Percentiles rank a stretch among this genome's conserved stretches.
Conservation (phyloP, 768 basidiomycete genomes). For the Naematelia aurantialba region DNA sequence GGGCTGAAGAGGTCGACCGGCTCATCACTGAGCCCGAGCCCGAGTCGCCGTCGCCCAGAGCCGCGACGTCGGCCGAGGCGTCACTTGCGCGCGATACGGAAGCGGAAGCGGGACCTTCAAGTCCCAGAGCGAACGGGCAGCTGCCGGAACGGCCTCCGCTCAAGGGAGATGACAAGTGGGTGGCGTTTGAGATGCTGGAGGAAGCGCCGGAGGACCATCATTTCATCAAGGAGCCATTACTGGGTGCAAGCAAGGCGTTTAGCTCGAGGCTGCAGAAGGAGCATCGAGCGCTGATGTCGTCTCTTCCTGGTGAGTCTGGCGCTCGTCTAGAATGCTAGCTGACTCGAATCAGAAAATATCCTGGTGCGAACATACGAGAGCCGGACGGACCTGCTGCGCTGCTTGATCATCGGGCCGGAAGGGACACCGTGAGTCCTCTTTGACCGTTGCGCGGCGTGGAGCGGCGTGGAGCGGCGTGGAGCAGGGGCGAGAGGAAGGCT, state of each 20-base stretch:
- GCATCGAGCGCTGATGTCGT: slow-evolving; percentile 71
- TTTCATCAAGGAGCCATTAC: slow-evolving; percentile 59
- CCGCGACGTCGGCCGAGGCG: background rate
- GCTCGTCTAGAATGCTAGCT: background rate
- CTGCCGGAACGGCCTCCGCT: slow-evolving; percentile 7
- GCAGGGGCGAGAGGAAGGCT: background rate
- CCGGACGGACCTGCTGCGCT: slow-evolving; percentile 77
- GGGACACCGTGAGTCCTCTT: slow-evolving; percentile 64
- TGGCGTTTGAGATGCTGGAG: slow-evolving; percentile 73
- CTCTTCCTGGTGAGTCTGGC: slow-evolving; percentile 67
- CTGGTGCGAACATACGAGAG: slow-evolving; percentile 87
- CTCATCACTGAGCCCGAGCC: slow-evolving; percentile 18
- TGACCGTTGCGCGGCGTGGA: background rate
- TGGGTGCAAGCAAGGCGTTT: slow-evolving; percentile 68
- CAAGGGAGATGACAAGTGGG: slow-evolving; percentile 60
- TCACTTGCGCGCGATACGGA: background rate
- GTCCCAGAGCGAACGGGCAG: slow-evolving; percentile 9
- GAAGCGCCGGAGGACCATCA: slow-evolving; percentile 78
- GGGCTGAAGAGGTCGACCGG: slow-evolving; percentile 23
- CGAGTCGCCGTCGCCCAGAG: background rate
- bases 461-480: no score
- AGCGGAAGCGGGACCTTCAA: slow-evolving; percentile 16
- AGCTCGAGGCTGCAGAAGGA: slow-evolving; percentile 73
- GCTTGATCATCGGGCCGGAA: slow-evolving; percentile 83
- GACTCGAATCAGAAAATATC: slow-evolving; percentile 63